Base-by-base conservation (phyloP, 106 monocot genomes). In the Iris macrosiphon region DNA sequence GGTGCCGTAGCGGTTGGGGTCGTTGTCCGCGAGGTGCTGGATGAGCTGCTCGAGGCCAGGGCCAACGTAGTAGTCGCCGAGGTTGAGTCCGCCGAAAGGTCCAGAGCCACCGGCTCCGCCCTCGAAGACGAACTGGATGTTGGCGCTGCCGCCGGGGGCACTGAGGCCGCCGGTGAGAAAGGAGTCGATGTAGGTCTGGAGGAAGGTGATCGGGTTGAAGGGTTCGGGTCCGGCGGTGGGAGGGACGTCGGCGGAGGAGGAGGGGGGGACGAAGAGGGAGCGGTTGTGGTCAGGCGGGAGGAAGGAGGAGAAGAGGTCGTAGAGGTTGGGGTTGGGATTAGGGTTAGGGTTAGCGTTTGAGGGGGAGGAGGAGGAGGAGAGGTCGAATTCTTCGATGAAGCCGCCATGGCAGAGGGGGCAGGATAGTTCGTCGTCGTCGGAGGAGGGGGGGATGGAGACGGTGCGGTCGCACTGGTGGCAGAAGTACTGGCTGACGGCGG, bases 21-120 rank as follows among this genome's bases (percentile, higher is more conserved):
- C 93, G 52, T 88, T 93, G 44, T 93, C 93, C 4, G 88, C 75
- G 17, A 93, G 78, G 55, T 88, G 83, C 61, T 93, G 83, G 17
- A 93, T 93, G 31, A 93, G 69, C 37, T 88, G 80, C 70, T 93
- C 93, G 7, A 93, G 65, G 1, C 84, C 88, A 1, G 83, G 80
- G 23, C 93, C 93, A 30, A 84, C 58, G 60, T 84, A 88, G 67
- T 93, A 93, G 69, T 93, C 88, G 3, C 93, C 93, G 13, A 93
- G 48, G 63, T 50, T 83, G 11, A 72, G 75, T 14, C 88, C 88
- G 2, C 75, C 72, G 35, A 75, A 76, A 27, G 79, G 35, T 48
- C n/a, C n/a, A n/a, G n/a, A n/a, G 2, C 75, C 72, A 31, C 27
- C 18, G 15, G 37, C 35, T 16, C 61, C 57, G 8, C 73, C 71